Evolutionary conservation across 805 yeast genomes (phyloP).

Genomic region (Saturnispora gosingensis): DNA sequence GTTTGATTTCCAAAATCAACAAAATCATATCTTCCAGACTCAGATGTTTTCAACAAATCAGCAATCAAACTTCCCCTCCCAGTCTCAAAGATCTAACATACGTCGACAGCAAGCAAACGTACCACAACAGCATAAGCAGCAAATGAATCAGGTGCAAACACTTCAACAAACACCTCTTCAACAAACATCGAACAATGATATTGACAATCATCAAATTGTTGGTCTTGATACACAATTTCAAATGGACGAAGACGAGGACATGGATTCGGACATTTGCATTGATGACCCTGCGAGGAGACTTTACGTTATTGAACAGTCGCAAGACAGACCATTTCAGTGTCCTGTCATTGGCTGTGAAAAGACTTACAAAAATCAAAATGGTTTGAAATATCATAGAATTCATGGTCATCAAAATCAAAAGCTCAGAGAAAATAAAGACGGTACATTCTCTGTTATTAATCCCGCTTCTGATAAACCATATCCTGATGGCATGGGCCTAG

Average conservation of each 20-base stretch:
- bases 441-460: slow-evolving; percentile 84
- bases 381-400: slow-evolving; percentile 86
- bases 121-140: slow-evolving; percentile 1
- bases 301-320: slow-evolving; percentile 86
- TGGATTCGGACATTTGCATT: slow-evolving; percentile 57
- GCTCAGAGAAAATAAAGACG: slow-evolving; percentile 82
- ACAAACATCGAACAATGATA: not conserved
- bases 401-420: slow-evolving; percentile 98
- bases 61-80: slow-evolving; percentile 10
- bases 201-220: slow-evolving; percentile 9
- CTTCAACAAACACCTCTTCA: slow-evolving; percentile 7
- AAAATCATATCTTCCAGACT: slow-evolving; percentile 6
- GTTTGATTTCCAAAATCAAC: slow-evolving; percentile 2
- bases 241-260: slow-evolving; percentile 30
- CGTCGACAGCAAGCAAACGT: not conserved
- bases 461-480: slow-evolving; percentile 85
- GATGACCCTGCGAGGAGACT: slow-evolving; percentile 95
- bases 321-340: slow-evolving; percentile 91
- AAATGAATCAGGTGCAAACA: slow-evolving; percentile 9
- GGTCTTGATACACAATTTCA: slow-evolving; percentile 22
- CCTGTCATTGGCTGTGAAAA: slow-evolving; percentile 98
- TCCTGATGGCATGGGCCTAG: slow-evolving; percentile 89
- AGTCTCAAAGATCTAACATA: slow-evolving; percentile 5
- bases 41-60: slow-evolving; percentile 4
- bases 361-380: slow-evolving; percentile 95